These are phyloP conservation scores for Eremochloa ophiuroides DNA, from an alignment of 176 grass and related monocot genomes.

Conservation along the genomic window DNA sequence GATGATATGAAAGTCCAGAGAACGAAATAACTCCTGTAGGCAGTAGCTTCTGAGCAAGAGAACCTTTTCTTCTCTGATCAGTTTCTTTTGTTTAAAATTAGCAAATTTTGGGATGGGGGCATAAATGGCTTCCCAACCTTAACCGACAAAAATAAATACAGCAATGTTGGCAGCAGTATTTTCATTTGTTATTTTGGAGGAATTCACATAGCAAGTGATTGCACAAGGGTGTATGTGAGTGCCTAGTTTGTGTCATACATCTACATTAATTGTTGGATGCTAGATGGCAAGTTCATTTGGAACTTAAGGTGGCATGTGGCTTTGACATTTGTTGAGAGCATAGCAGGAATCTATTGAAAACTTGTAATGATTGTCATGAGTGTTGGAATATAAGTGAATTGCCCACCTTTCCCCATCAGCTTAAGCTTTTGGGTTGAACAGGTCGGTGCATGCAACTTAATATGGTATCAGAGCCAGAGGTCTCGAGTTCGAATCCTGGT, in stretches of 20 bases:
- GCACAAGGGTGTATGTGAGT: not conserved
- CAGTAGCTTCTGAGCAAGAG: slow-evolving; percentile 2
- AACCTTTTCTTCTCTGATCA: not conserved
- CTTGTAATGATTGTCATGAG: not conserved
- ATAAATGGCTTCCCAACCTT: not conserved
- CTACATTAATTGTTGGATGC: slow-evolving; percentile 13
- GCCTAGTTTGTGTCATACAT: not conserved
- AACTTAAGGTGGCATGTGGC: not conserved
- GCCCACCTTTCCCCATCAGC: too few relatives aligned
- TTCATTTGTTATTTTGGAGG: not conserved
- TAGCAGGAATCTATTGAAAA: not conserved
- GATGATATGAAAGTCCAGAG: not conserved
- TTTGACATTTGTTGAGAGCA: not conserved
- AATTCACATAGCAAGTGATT: not conserved
- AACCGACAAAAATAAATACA: not conserved
- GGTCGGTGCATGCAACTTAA: too few relatives aligned
- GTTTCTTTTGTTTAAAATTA: not conserved
- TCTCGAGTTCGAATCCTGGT: too few relatives aligned
- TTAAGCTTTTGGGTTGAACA: too few relatives aligned
- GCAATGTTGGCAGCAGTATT: not conserved
- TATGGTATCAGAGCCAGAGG: too few relatives aligned
- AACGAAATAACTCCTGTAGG: slow-evolving; percentile 3
- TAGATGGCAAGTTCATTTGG: slow-evolving; percentile 4
- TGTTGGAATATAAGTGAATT: too few relatives aligned
- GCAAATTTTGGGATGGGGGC: not conserved